Evolutionary conservation across 352 stramenopile species (phyloP), one percentile per base, ranked within the genome.

Genomic region (Aphanomyces astaci): DNA sequence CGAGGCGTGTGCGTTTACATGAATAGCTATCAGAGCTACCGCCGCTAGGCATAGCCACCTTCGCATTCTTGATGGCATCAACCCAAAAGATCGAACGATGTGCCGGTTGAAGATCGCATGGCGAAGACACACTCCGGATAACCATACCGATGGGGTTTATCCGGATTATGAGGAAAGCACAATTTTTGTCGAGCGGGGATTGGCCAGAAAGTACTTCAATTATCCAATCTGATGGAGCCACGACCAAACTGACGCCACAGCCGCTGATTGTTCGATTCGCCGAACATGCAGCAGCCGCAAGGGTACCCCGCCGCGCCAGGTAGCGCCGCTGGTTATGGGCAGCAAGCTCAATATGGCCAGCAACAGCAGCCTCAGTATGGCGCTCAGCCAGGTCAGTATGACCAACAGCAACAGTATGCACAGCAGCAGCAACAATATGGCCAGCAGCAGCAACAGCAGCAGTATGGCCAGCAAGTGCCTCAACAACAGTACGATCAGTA

Each of bases 271-370:
- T 43, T 43, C 36, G 7, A 43, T 43, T 43, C 36, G 36, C 7
- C 7, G 7, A 43, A 43, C 22, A 59, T 30, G 51, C 22, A 33
- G 51, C 51, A 59, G 30, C 51, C 51, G 13, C 45, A 53, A 59
- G 51, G 51, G 30, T 59, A 59, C 51, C 25, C 2, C 51, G 51
- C 25, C 51, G 51, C 51, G 19, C 40, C 40, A 15, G 40, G 40
- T n/a, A 22, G 48, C 48, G n/a, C n/a, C n/a, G n/a, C n/a, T n/a
- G 36, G 36, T 15, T 85, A 87, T 49, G 70, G 63, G 24, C 64
- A 70, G 56, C 64, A 66, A 30, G 45, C 45, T 30, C 57, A 70
- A 30, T 72, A 72, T 28, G 62, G 66, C 56, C 66, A 71, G 53
- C 60, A 71, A 53, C 33, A 60, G 27, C 52, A 78, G 30, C 30